These are phyloP conservation scores for Colletotrichum cuscutae DNA, from an alignment of 2,329 filamentous ascomycete species.

Conservation along the genomic window DNA sequence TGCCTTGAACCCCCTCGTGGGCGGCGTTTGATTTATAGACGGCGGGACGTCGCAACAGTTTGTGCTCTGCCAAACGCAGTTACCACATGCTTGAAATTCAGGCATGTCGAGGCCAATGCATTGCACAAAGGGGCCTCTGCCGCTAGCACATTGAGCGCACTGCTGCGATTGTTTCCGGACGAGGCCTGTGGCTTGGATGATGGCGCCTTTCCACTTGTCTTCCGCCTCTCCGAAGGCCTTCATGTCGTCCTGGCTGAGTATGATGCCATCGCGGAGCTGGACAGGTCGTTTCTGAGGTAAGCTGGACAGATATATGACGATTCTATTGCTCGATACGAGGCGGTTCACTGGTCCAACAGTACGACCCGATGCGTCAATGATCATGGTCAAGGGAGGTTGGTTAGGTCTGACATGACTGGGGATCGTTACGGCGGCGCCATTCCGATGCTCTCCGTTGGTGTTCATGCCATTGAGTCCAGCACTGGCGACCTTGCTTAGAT, in stretches of 20 bases:
- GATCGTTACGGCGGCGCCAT: background rate
- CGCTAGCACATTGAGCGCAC: slow-evolving; percentile 54
- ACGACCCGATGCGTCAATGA: slow-evolving; percentile 50
- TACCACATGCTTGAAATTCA: slow-evolving; percentile 59
- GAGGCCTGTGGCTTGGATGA: slow-evolving; percentile 61
- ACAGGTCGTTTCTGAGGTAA: slow-evolving; percentile 15
- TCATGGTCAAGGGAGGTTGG: slow-evolving; percentile 20
- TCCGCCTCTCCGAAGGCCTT: background rate
- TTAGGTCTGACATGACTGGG: background rate
- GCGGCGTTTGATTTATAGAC: background rate
- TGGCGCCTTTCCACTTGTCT: slow-evolving; percentile 57
- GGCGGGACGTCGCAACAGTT: slow-evolving; percentile 39
- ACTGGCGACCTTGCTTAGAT: background rate
- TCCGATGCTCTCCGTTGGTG: slow-evolving; percentile 2
- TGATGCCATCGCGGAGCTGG: slow-evolving; percentile 6
- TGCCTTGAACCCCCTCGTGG: background rate
- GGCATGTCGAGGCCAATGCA: slow-evolving; percentile 55
- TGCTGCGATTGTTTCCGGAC: slow-evolving; percentile 45
- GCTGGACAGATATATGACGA: background rate
- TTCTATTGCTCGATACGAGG: slow-evolving; percentile 35
- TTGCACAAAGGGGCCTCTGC: slow-evolving; percentile 55
- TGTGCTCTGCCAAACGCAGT: slow-evolving; percentile 61
- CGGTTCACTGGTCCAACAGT: slow-evolving; percentile 50
- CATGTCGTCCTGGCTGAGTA: slow-evolving; percentile 1
- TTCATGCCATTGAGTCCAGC: background rate